These are phyloP conservation scores for Orychophragmus violaceus DNA, from an alignment of 345 rosid species.

Conservation along the genomic window DNA sequence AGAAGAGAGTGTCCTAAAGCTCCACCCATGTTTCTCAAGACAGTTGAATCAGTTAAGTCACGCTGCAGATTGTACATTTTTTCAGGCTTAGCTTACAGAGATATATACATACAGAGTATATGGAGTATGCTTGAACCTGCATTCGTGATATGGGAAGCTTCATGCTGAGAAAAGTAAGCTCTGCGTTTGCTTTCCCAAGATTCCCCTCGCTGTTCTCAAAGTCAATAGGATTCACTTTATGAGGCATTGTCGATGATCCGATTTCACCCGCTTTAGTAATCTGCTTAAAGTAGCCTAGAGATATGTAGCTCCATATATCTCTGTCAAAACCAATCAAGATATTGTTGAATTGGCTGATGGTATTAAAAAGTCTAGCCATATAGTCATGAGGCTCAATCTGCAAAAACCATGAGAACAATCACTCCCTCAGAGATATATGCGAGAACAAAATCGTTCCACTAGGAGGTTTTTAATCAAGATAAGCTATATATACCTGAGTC, in stretches of 20 bases:
- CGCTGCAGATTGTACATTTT: constrained; percentile 43
- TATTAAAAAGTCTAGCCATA: constrained; percentile 66
- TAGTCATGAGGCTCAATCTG: constrained; percentile 87
- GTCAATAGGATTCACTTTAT: constrained; percentile 93
- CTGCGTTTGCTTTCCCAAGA: constrained; percentile 87
- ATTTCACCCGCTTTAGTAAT: constrained; percentile 85
- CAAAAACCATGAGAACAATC: constrained; percentile 19
- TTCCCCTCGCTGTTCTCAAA: constrained; percentile 98
- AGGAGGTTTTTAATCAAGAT: not conserved
- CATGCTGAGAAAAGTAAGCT: constrained; percentile 54
- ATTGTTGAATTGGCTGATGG: constrained; percentile 51
- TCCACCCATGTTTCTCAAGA: constrained; percentile 86
- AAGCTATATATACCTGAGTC: constrained; percentile 51
- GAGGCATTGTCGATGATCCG: constrained; percentile 96
- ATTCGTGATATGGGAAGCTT: constrained; percentile 88
- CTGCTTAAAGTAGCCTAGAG: constrained; percentile 86
- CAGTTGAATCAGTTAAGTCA: constrained; percentile 94
- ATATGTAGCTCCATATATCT: constrained; percentile 91
- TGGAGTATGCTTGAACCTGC: constrained; percentile 52
- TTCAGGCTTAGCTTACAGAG: not conserved
- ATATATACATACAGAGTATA: not conserved
- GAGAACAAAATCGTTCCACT: not conserved
- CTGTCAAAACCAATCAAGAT: constrained; percentile 70
- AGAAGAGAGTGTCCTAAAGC: constrained; percentile 95
- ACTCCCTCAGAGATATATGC: not conserved